A percentile compares a stretch with the other conserved stretches of the same genome.
phyloP scores from a whole-genome alignment of 78 protist species.

The Isochrysis galbana region DNA sequence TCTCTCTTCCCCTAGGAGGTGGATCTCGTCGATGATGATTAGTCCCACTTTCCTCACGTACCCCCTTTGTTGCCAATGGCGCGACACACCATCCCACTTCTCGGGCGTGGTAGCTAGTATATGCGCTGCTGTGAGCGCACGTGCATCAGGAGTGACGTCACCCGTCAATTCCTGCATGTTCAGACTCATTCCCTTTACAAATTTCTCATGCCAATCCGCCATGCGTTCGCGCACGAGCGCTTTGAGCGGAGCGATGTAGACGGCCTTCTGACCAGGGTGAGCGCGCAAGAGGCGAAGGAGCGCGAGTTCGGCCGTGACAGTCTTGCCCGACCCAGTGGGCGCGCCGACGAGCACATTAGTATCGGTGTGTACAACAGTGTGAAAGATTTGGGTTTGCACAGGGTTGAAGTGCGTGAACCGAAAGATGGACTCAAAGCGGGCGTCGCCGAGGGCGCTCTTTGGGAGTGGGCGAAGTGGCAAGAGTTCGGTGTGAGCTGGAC shows the following conservation, averaged over 20 bases:
- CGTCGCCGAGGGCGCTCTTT: conserved; percentile 61
- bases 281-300: conserved; percentile 72
- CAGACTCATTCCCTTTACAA: conserved; percentile 71
- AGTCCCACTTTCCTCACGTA: conserved; percentile 80
- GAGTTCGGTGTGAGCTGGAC: conserved; percentile 90
- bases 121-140: conserved; percentile 83
- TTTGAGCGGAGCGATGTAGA: conserved; percentile 99
- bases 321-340: conserved; percentile 98
- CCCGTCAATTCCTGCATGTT: conserved; percentile 96
- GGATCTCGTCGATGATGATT: conserved; percentile 95
- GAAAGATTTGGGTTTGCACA: conserved; percentile 92
- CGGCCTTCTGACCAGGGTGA: conserved; percentile 70
- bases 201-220: conserved; percentile 89
- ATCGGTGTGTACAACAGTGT: conserved; percentile 87
- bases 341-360: conserved; percentile 96
- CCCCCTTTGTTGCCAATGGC: conserved; percentile 89
- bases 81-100: conserved; percentile 97
- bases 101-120: conserved; percentile 98
- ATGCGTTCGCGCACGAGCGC: conserved; percentile 98
- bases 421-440: conserved; percentile 62
- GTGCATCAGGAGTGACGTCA: conserved; percentile 89
- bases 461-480: conserved; percentile 92
- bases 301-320: conserved; percentile 96
- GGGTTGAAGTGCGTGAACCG: conserved; percentile 94
- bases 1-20: conserved; percentile 93